Base-by-base conservation (phyloP, 2,329 filamentous ascomycete genomes). In the Diaporthe destruens region DNA sequence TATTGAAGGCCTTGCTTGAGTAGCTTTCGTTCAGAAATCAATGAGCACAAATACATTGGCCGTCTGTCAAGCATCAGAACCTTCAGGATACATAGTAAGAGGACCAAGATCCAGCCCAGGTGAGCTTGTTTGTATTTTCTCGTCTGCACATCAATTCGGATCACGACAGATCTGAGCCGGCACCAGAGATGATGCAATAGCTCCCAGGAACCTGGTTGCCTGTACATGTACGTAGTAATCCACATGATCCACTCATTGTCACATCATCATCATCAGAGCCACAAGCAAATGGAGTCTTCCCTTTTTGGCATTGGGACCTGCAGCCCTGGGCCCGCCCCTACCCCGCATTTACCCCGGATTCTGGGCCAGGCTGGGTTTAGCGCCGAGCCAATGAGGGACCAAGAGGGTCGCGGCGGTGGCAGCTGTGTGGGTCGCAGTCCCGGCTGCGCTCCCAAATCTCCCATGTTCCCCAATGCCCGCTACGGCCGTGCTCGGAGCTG, bases 321-420 rank as follows among this genome's bases (percentile, higher is more conserved):
- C 65, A 69, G 65, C 65, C 32, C 32, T 11, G 6, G 65, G 23
- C 32, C 54, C 47, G 14, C 23, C 53, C 42, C 39, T 69, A 55
- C 67, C 67, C 67, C 67, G 67, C 67, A 49, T 61, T 61, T 69
- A 70, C 67, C 67, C 67, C 67, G 25, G 67, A 70, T 70, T 70
- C 56, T 70, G 29, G 44, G 29, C 61, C 47, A 39, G 44, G 8
- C 14, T 39, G 12, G 61, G 47, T n/a, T 8, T 53, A 53, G 61
- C 12, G 61, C 12, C 34, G 8, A 42, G 36, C 9, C n/a, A 25
- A 29, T 1, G 39, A 20, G 4, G 6, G 32, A 18, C 42, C 36
- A 69, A 44, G 47, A 56, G 54, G 32, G 34, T 39, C 59, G 51
- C 67, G 51, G 42, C 29, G 44, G 42, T 54, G 67, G 51, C 67